phyloP scores from a whole-genome alignment of 805 yeast species.

The Hanseniaspora mollemarum region DNA sequence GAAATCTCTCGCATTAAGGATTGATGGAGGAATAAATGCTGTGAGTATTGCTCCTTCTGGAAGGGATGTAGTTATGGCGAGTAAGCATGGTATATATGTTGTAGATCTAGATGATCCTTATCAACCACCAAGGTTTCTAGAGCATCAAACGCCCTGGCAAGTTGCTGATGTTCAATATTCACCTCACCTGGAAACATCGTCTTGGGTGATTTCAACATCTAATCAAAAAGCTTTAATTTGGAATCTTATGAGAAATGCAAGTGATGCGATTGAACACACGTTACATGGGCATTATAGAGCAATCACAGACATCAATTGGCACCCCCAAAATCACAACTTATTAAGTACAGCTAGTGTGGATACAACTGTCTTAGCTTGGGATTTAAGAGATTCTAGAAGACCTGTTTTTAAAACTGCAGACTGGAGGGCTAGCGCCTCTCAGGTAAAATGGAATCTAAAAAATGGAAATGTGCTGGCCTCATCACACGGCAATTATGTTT shows the following conservation, averaged over 20 bases:
- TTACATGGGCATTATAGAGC: conserved; percentile 87
- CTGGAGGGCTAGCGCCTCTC: conserved; percentile 90
- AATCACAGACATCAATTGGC: conserved; percentile 90
- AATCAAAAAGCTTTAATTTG: conserved; percentile 92
- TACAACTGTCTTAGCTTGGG: conserved; percentile 82
- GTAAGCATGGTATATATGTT: conserved; percentile 67
- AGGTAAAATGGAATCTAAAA: conserved; percentile 81
- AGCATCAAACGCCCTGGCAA: conserved; percentile 90
- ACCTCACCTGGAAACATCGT: conserved; percentile 72
- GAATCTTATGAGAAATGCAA: conserved; percentile 65
- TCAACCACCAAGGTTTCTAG: conserved; percentile 87
- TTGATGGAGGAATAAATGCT: conserved; percentile 86
- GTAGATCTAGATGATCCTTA: conserved; percentile 95
- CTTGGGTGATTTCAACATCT: conserved; percentile 87
- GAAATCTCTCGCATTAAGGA: conserved; percentile 67
- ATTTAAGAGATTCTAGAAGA: conserved; percentile 62
- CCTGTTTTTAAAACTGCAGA: conserved; percentile 79
- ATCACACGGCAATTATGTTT: conserved; percentile 68
- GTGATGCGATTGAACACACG: conserved; percentile 71
- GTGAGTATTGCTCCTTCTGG: conserved; percentile 84
- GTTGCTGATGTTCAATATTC: conserved; percentile 99
- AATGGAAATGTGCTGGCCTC: conserved; percentile 73
- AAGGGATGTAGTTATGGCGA: conserved; percentile 82
- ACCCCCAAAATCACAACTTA: conserved; percentile 72
- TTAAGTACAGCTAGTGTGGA: conserved; percentile 91